phyloP scores from a whole-genome alignment of 1,284 basidiomycete species.

The Termitomyces sp. region DNA sequence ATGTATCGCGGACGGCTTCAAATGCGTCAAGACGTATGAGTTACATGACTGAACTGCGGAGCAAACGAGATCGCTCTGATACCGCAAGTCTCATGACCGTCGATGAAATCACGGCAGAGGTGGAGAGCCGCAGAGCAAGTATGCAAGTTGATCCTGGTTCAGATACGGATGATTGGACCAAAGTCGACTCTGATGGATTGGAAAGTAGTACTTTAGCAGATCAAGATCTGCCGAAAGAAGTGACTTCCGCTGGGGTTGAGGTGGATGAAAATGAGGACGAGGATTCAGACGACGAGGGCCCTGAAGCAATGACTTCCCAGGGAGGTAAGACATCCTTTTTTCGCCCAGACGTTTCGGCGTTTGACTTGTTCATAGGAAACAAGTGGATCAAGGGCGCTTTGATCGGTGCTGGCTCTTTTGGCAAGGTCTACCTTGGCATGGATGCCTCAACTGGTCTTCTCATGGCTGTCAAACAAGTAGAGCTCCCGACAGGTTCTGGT shows the following conservation, averaged over 20 bases:
- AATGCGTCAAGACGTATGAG: constrained; percentile 68
- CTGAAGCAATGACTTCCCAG: constrained; percentile 54
- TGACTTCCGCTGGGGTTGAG: constrained; percentile 43
- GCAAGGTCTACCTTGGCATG: constrained; percentile 96
- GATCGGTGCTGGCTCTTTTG: constrained; percentile 95
- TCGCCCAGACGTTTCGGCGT: neutral
- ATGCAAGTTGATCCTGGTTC: constrained; percentile 41
- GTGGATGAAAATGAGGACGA: constrained; percentile 48
- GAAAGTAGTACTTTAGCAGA: constrained; percentile 30
- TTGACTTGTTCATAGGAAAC: constrained; percentile 42
- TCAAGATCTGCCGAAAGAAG: constrained; percentile 26
- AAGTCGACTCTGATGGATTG: constrained; percentile 42
- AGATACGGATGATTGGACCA: constrained; percentile 65
- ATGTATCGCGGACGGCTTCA: constrained; percentile 38
- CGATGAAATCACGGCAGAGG: constrained; percentile 96
- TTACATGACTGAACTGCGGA: constrained; percentile 72
- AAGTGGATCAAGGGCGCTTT: constrained; percentile 99
- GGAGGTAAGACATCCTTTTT: constrained; percentile 42
- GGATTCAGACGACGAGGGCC: constrained; percentile 41
- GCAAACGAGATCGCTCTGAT: constrained; percentile 80
- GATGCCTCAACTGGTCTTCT: constrained; percentile 89
- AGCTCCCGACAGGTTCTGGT: constrained; percentile 82
- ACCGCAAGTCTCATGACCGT: constrained; percentile 91
- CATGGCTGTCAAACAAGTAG: constrained; percentile 99
- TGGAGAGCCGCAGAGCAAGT: constrained; percentile 75